Evolutionary conservation across 345 rosid genomes (phyloP).

Genomic region (Raphanus raphanistrum): DNA sequence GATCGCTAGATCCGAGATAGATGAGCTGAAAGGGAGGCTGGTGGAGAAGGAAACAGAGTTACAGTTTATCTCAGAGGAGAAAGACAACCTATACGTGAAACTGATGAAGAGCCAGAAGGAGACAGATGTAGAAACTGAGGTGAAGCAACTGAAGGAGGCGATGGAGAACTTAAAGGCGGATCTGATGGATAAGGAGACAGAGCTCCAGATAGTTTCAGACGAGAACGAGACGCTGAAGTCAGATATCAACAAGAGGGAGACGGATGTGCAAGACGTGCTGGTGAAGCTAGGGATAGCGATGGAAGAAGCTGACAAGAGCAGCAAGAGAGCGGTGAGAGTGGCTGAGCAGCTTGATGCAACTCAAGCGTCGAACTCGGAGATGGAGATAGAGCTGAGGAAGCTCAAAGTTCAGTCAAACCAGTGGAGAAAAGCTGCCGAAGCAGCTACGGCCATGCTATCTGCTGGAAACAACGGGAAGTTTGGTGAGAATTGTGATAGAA

Average conservation of each 20-base stretch:
- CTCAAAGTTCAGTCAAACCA: slow-evolving; percentile 96
- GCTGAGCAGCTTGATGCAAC: slow-evolving; percentile 83
- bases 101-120: slow-evolving; percentile 47
- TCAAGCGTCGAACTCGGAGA: slow-evolving; percentile 63
- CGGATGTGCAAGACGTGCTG: slow-evolving; percentile 57
- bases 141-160: slow-evolving; percentile 50
- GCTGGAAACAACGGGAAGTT: slow-evolving; percentile 75
- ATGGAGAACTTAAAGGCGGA: slow-evolving; percentile 59
- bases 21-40: slow-evolving; percentile 70
- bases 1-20: slow-evolving; percentile 55
- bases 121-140: slow-evolving; percentile 41
- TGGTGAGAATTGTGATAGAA: slow-evolving; percentile 60
- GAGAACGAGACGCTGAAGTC: slow-evolving; percentile 66
- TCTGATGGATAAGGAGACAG: slow-evolving; percentile 76
- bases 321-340: slow-evolving; percentile 60
- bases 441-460: slow-evolving; percentile 89
- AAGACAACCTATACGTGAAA: slow-evolving; percentile 50
- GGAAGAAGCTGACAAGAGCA: slow-evolving; percentile 84
- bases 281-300: slow-evolving; percentile 68
- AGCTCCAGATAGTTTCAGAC: slow-evolving; percentile 58
- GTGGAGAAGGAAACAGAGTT: slow-evolving; percentile 89
- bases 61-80: slow-evolving; percentile 78
- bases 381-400: slow-evolving; percentile 79
- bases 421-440: slow-evolving; percentile 99
- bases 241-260: slow-evolving; percentile 54